These are phyloP conservation scores for Nannochloris sp. DNA, from an alignment of 139 green algal species.

Conservation along the genomic window DNA sequence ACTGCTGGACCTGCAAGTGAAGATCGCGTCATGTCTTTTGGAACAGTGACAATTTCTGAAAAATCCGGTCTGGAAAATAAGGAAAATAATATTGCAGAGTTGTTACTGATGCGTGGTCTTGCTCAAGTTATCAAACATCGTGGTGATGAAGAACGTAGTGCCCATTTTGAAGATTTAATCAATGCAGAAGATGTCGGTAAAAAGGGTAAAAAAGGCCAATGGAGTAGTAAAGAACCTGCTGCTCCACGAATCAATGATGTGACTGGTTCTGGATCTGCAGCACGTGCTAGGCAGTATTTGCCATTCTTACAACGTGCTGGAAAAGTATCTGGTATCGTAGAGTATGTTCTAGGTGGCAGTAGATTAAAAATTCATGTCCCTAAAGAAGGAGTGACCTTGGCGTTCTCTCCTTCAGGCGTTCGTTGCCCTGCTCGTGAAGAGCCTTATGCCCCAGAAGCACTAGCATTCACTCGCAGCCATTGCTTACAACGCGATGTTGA, in stretches of 20 bases:
- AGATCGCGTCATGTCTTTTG: conserved; percentile 66
- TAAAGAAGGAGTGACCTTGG: conserved; percentile 80
- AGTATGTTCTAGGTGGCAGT: conserved; percentile 79
- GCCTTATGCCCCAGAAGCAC: conserved; percentile 76
- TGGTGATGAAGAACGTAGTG: conserved; percentile 35
- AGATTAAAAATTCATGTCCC: conserved; percentile 75
- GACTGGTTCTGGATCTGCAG: conserved; percentile 48
- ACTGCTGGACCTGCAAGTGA: conserved; percentile 2
- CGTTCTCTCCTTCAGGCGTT: conserved; percentile 83
- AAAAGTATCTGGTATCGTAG: conserved; percentile 61
- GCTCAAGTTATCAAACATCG: conserved; percentile 69
- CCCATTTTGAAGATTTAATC: conserved; percentile 83
- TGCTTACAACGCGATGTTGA: conserved; percentile 67
- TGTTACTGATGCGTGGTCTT: conserved; percentile 78
- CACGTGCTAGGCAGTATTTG: conserved; percentile 80
- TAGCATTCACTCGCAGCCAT: conserved; percentile 67
- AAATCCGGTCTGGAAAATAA: conserved; percentile 35
- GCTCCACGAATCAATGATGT: conserved; percentile 82
- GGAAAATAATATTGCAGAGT: conserved; percentile 70
- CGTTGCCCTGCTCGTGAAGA: conserved; percentile 56
- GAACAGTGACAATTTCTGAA: conserved; percentile 53
- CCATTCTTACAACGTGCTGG: conserved; percentile 85
- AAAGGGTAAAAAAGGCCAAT: conserved; percentile 70
- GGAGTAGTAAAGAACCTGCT: conserved; percentile 67
- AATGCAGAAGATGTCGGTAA: conserved; percentile 76